phyloP scores from a whole-genome alignment of 768 basidiomycete species.

The Termitomyces sp. region DNA sequence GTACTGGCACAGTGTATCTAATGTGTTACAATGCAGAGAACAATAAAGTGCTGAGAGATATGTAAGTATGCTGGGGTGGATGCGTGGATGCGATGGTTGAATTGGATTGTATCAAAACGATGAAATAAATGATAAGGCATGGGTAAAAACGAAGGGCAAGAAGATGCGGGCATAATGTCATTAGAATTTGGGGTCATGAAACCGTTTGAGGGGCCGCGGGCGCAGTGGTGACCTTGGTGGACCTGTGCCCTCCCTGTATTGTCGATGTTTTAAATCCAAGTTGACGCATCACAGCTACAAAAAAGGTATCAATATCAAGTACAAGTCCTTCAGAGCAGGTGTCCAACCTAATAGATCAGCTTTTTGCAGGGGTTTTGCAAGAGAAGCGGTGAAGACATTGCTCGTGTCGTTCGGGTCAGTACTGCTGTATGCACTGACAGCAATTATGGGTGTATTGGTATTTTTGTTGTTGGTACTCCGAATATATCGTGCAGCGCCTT shows the following conservation, averaged over 20 bases:
- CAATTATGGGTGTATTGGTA: constrained; percentile 86
- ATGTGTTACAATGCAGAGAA: constrained; percentile 41
- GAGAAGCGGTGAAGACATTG: constrained; percentile 72
- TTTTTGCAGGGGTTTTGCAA: constrained; percentile 89
- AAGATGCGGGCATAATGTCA: constrained; percentile 20
- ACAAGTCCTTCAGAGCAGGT: not conserved
- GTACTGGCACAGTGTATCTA: constrained; percentile 32
- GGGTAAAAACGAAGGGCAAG: constrained; percentile 23
- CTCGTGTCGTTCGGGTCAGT: constrained; percentile 57
- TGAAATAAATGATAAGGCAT: constrained; percentile 22
- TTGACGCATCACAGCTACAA: constrained; percentile 64
- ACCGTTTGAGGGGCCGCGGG: constrained; percentile 24
- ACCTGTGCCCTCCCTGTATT: constrained; percentile 47
- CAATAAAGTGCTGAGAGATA: constrained; percentile 25
- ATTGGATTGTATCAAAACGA: constrained; percentile 28
- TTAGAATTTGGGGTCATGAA: constrained; percentile 27
- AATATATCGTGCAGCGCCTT: constrained; percentile 95
- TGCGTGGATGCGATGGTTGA: constrained; percentile 27
- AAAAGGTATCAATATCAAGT: constrained; percentile 4
- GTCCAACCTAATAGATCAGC: constrained; percentile 62
- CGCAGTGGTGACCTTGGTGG: constrained; percentile 42
- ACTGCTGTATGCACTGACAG: constrained; percentile 84
- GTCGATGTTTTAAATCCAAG: constrained; percentile 89
- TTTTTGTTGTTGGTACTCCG: constrained; percentile 97
- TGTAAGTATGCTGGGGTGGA: constrained; percentile 25